A percentile compares a stretch with the other conserved stretches of the same genome.
Conservation (phyloP, 805 yeast genomes). For the Blastobotrys robertii region DNA sequence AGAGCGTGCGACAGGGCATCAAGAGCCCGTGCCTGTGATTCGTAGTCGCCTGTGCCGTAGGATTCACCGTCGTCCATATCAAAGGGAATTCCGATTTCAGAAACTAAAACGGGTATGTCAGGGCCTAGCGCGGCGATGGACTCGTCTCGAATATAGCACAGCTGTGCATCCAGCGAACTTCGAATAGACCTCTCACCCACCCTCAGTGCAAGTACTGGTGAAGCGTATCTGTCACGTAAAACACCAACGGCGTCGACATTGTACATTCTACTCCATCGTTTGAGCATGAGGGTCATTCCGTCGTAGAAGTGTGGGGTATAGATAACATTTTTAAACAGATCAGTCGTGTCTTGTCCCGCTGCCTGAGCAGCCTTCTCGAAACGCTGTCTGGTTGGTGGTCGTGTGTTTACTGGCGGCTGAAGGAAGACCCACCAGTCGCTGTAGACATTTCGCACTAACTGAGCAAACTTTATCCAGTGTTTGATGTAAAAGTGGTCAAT, state of each 20-base stretch:
- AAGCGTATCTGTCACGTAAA: slow-evolving; percentile 59
- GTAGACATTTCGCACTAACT: slow-evolving; percentile 37
- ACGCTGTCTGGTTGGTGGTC: slow-evolving; percentile 49
- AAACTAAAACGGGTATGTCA: slow-evolving; percentile 59
- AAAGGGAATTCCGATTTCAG: slow-evolving; percentile 92
- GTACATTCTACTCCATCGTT: slow-evolving; percentile 69
- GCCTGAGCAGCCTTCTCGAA: not conserved
- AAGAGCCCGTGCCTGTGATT: slow-evolving; percentile 64
- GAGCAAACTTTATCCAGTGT: slow-evolving; percentile 41
- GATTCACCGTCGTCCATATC: slow-evolving; percentile 80
- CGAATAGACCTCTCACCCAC: slow-evolving; percentile 71
- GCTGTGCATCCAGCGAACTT: slow-evolving; percentile 56
- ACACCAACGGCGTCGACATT: slow-evolving; percentile 85
- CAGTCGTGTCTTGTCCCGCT: slow-evolving; percentile 3
- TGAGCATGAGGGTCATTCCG: slow-evolving; percentile 83
- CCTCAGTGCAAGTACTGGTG: slow-evolving; percentile 57
- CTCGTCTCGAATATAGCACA: slow-evolving; percentile 54
- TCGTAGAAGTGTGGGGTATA: slow-evolving; percentile 86
- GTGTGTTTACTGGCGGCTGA: slow-evolving; percentile 74
- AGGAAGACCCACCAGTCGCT: slow-evolving; percentile 46
- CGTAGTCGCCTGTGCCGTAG: slow-evolving; percentile 49
- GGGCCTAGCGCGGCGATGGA: slow-evolving; percentile 47
- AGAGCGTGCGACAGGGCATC: slow-evolving; percentile 73
- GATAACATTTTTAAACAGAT: slow-evolving; percentile 52
- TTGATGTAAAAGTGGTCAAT: slow-evolving; percentile 54